phyloP scores from a whole-genome alignment of 1,139 yeast species.

The Pichia sp. region DNA sequence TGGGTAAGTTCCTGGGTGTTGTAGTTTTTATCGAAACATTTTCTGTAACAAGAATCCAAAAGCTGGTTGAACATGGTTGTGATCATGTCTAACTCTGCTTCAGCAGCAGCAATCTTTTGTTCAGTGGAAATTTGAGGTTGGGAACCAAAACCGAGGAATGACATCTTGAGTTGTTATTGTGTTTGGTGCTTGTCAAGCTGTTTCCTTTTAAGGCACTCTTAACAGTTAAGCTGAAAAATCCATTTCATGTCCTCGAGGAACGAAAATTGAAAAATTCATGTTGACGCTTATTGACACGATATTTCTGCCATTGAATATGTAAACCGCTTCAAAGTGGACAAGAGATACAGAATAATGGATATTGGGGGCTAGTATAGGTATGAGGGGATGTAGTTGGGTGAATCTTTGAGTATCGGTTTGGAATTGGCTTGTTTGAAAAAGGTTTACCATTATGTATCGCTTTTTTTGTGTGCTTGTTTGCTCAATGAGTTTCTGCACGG shows the following conservation, averaged over 20 bases:
- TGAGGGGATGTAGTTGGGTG: too few species aligned
- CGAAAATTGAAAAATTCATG: background rate
- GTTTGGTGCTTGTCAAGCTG: background rate
- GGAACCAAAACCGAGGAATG: slow-evolving; percentile 76
- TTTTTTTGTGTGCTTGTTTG: too few species aligned
- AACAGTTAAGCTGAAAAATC: too few species aligned
- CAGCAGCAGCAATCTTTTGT: slow-evolving; percentile 78
- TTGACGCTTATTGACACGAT: slow-evolving; percentile 2
- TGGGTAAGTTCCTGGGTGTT: slow-evolving; percentile 72
- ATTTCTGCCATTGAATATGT: slow-evolving; percentile 3
- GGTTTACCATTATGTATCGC: too few species aligned
- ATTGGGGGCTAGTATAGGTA: too few species aligned
- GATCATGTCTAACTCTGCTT: slow-evolving; percentile 87
- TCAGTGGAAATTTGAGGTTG: slow-evolving; percentile 61
- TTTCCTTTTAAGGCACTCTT: too few species aligned
- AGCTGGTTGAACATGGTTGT: slow-evolving; percentile 93
- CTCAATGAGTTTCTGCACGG: too few species aligned
- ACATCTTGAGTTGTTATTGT: slow-evolving; percentile 31
- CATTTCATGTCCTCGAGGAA: too few species aligned
- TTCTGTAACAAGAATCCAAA: slow-evolving; percentile 78
- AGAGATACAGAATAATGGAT: too few species aligned
- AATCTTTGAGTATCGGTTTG: too few species aligned
- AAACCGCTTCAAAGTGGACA: too few species aligned
- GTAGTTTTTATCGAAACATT: slow-evolving; percentile 69
- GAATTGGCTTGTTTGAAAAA: too few species aligned